These are phyloP conservation scores for Aphanocladium album DNA, from an alignment of 2,329 filamentous ascomycete genomes.

Conservation along the genomic window DNA sequence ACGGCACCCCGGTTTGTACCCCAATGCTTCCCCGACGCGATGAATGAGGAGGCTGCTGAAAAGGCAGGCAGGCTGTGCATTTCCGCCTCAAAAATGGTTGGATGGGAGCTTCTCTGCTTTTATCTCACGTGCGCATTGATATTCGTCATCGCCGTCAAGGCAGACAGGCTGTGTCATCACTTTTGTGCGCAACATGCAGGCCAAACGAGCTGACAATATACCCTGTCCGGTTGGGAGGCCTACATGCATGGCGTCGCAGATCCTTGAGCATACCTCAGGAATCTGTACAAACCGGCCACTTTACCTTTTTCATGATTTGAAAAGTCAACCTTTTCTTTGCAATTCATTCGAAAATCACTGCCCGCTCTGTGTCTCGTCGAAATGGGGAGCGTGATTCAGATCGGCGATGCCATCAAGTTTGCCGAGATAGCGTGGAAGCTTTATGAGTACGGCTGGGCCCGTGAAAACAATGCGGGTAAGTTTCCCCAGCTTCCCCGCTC, in stretches of 20 bases:
- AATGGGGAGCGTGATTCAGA: slow-evolving; percentile 13
- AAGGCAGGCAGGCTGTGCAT: neutral
- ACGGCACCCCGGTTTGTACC: neutral
- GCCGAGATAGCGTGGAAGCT: slow-evolving; percentile 5
- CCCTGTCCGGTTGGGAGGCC: neutral
- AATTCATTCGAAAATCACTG: neutral
- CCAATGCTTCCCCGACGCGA: neutral
- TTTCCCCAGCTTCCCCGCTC: neutral
- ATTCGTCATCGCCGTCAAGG: neutral
- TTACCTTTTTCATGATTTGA: neutral
- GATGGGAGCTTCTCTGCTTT: neutral
- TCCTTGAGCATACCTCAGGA: neutral
- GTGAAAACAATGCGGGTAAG: slow-evolving; percentile 10
- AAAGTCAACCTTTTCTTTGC: neutral
- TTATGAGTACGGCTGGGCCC: slow-evolving; percentile 9
- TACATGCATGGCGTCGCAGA: neutral
- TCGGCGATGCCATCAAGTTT: slow-evolving; percentile 13
- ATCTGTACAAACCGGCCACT: neutral
- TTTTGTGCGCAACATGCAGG: neutral
- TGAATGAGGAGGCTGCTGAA: neutral
- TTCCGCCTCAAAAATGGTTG: neutral
- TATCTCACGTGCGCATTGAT: neutral
- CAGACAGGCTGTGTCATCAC: too few species aligned
- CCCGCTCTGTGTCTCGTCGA: slow-evolving; percentile 16
- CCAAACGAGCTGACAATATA: neutral